Conservation (phyloP, 225 moss, liverwort and hornwort species). For the Lunularia cruciata region DNA sequence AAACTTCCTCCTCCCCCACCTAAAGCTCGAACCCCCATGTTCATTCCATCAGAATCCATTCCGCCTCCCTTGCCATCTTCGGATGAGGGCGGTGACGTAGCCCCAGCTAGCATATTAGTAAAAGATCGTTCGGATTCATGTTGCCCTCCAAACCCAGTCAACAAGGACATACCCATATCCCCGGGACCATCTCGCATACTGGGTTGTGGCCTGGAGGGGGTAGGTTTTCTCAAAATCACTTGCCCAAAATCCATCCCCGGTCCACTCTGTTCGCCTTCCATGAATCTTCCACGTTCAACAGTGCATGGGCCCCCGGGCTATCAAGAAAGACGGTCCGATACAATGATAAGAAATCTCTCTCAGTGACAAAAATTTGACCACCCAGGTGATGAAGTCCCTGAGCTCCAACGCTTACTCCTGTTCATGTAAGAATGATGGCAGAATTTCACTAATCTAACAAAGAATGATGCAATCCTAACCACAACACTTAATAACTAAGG, state of each 20-base stretch:
- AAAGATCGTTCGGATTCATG: slow-evolving; percentile 81
- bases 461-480: slow-evolving; percentile 9
- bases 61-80: slow-evolving; percentile 47
- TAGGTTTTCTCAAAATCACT: slow-evolving; percentile 39
- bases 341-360: slow-evolving; percentile 34
- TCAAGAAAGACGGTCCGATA: slow-evolving; percentile 44
- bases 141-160: slow-evolving; percentile 60
- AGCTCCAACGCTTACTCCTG: background rate
- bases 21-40: slow-evolving; percentile 42
- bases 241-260: slow-evolving; percentile 39
- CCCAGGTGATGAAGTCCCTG: too few species aligned
- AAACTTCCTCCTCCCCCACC: slow-evolving; percentile 72
- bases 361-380: background rate
- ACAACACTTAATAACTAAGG: background rate
- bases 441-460: slow-evolving; percentile 12
- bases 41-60: slow-evolving; percentile 46
- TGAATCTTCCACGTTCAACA: slow-evolving; percentile 47
- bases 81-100: slow-evolving; percentile 57
- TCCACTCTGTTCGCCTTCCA: slow-evolving; percentile 50
- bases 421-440: slow-evolving; percentile 3
- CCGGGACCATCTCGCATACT: slow-evolving; percentile 37
- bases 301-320: slow-evolving; percentile 48
- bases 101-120: slow-evolving; percentile 73
- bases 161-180: slow-evolving; percentile 67
- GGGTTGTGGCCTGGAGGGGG: slow-evolving; percentile 60